Evolutionary conservation across 441 rosid species (phyloP).

Genomic region (Euphorbia celastroides): DNA sequence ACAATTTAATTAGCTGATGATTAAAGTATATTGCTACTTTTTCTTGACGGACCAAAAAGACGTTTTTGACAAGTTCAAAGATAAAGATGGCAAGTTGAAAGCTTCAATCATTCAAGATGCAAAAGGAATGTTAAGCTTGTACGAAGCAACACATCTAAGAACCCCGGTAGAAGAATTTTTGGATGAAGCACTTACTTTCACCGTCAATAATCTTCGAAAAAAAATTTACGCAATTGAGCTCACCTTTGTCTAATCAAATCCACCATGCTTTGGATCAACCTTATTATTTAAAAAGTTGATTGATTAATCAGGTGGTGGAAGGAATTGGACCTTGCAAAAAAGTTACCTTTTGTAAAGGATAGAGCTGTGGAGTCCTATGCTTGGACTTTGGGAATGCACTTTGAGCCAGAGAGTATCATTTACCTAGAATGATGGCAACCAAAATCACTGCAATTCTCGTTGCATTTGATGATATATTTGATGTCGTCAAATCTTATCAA

Average conservation of each 20-base stretch:
- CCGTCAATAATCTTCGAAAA: no score
- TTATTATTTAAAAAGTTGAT: no score
- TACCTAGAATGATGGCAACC: constrained; percentile 19
- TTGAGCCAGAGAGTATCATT: constrained; percentile 9
- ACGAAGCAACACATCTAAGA: neutral
- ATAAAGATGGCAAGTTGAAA: neutral
- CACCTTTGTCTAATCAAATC: no score
- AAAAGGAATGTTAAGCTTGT: neutral
- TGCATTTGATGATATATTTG: constrained; percentile 28
- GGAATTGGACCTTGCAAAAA: constrained; percentile 7
- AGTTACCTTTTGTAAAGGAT: constrained; percentile 15
- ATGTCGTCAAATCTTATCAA: constrained; percentile 16
- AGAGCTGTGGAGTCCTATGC: constrained; percentile 16
- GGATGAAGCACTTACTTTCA: no score
- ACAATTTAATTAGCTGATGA: no score
- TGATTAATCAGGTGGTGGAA: constrained; percentile 22
- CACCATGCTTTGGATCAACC: no score
- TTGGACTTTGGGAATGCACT: constrained; percentile 13
- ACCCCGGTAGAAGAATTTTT: no score
- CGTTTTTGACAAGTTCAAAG: no score
- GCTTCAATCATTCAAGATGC: neutral
- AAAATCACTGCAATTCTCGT: constrained; percentile 15
- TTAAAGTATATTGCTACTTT: no score
- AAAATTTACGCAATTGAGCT: no score
- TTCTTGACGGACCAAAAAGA: no score